These are phyloP conservation scores for Colletotrichum musicola DNA, from an alignment of 2,329 filamentous ascomycete species.

Conservation along the genomic window DNA sequence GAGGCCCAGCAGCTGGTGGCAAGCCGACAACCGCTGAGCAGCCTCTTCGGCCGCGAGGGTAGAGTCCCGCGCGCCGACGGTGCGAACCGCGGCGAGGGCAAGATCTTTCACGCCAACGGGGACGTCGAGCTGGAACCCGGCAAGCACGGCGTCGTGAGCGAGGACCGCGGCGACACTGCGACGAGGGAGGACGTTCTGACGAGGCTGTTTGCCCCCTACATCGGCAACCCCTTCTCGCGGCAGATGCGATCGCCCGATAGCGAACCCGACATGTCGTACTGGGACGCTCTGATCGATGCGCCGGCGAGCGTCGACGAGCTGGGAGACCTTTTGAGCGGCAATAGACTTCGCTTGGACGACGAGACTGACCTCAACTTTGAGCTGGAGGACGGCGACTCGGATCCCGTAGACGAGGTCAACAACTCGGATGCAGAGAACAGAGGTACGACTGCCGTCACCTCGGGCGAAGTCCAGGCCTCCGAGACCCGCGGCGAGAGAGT, in stretches of 20 bases:
- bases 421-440: slow-evolving; percentile 45
- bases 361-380: slow-evolving; percentile 39
- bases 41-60: slow-evolving; percentile 79
- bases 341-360: slow-evolving; percentile 37
- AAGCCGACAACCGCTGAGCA: slow-evolving; percentile 81
- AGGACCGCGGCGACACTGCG: slow-evolving; percentile 71
- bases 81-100: slow-evolving; percentile 74
- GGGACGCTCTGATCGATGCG: slow-evolving; percentile 59
- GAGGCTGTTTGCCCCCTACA: slow-evolving; percentile 59
- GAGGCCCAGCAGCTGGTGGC: slow-evolving; percentile 82
- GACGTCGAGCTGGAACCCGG: slow-evolving; percentile 74
- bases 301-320: slow-evolving; percentile 59
- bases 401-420: slow-evolving; percentile 43
- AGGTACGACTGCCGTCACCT: slow-evolving; percentile 5
- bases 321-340: slow-evolving; percentile 52
- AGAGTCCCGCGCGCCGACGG: slow-evolving; percentile 74
- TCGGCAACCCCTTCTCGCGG: slow-evolving; percentile 42
- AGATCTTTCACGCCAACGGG: slow-evolving; percentile 72
- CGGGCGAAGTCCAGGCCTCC: slow-evolving; percentile 20
- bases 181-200: slow-evolving; percentile 72
- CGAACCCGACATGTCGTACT: slow-evolving; percentile 55
- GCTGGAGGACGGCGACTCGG: slow-evolving; percentile 38
- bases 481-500: slow-evolving; percentile 25
- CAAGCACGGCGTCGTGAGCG: slow-evolving; percentile 67
- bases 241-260: slow-evolving; percentile 46